Evolutionary conservation across 2,329 filamentous ascomycete genomes (phyloP).

Genomic region (Cadophora sp.): DNA sequence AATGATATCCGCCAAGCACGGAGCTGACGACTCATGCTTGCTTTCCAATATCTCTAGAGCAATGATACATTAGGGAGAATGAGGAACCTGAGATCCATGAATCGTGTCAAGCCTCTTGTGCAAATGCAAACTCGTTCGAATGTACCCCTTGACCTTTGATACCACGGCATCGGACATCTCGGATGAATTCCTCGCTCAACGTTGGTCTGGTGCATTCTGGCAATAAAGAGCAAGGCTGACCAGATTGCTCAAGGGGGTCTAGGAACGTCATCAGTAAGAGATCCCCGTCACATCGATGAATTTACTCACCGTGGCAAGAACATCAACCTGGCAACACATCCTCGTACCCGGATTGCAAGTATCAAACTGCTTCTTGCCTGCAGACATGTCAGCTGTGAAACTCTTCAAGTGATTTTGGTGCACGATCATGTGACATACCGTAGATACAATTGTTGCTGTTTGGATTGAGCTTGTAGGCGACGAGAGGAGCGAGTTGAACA

Average conservation of each 20-base stretch:
- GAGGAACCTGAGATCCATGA: too few relatives aligned
- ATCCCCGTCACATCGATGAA: not conserved
- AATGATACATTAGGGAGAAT: too few relatives aligned
- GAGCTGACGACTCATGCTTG: not conserved
- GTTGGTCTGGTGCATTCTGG: constrained; percentile 30
- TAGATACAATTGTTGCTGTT: constrained; percentile 36
- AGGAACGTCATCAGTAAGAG: not conserved
- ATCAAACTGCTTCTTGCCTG: constrained; percentile 13
- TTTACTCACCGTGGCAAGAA: constrained; percentile 25
- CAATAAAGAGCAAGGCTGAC: constrained; percentile 33
- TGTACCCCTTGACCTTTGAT: too few relatives aligned
- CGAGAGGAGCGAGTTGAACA: constrained; percentile 20
- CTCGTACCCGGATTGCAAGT: constrained; percentile 26
- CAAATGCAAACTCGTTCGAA: too few relatives aligned
- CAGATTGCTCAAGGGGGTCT: constrained; percentile 22
- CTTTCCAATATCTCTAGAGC: too few relatives aligned
- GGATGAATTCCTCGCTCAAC: not conserved
- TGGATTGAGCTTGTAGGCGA: constrained; percentile 28
- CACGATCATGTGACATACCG: constrained; percentile 19
- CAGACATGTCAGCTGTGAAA: not conserved
- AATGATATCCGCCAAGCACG: not conserved
- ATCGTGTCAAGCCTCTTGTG: too few relatives aligned
- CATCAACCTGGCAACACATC: constrained; percentile 33
- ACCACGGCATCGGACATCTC: not conserved
- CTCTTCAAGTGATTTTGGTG: too few relatives aligned